phyloP scores from a whole-genome alignment of 202 grass and related monocot species.

The Panicum hallii region DNA sequence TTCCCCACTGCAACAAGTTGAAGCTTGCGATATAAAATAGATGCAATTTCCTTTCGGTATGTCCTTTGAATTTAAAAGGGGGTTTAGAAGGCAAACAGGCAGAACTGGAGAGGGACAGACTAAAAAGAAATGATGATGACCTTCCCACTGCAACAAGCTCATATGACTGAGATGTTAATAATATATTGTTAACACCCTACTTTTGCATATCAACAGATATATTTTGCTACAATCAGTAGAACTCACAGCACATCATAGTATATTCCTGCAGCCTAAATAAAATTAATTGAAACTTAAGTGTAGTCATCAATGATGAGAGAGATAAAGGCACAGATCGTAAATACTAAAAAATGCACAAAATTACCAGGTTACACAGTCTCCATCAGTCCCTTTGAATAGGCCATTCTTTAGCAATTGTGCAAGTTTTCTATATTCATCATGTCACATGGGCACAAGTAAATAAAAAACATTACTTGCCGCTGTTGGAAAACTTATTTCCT shows the following conservation, averaged over 20 bases:
- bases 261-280: not conserved
- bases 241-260: not conserved
- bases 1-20: too few relatives aligned
- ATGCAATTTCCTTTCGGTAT: too few relatives aligned
- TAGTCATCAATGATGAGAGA: slow-evolving; percentile 3
- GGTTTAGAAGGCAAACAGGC: too few relatives aligned
- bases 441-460: slow-evolving; percentile 4
- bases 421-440: slow-evolving; percentile 5
- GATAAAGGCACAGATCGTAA: slow-evolving; percentile 9
- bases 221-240: not conserved
- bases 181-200: not conserved
- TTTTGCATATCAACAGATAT: not conserved
- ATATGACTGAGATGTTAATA: slow-evolving; percentile 25
- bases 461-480: not conserved
- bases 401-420: not conserved
- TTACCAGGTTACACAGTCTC: slow-evolving; percentile 9
- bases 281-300: not conserved
- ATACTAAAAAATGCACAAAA: not conserved
- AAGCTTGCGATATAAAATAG: too few relatives aligned
- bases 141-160: slow-evolving; percentile 12
- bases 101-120: too few relatives aligned
- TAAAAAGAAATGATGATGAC: not conserved
- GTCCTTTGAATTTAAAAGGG: too few relatives aligned
- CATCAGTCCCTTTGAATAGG: not conserved
- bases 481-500: not conserved